A percentile compares a stretch with the other conserved stretches of the same genome.
These are phyloP conservation scores for Backusella psychrophila DNA, from an alignment of 192 early-diverging fungal genomes.

Conservation along the genomic window DNA sequence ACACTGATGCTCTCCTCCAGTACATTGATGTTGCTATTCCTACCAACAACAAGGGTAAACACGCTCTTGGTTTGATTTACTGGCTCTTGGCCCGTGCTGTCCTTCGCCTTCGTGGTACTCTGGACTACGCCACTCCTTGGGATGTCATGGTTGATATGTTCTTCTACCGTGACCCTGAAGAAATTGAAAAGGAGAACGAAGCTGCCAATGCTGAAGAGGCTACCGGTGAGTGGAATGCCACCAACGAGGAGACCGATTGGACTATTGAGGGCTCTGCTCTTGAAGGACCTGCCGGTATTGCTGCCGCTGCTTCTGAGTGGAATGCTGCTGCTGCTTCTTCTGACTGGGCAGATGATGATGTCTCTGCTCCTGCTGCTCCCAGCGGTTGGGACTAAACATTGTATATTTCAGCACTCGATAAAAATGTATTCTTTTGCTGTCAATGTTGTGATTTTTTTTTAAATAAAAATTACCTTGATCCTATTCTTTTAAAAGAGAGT, in stretches of 20 bases:
- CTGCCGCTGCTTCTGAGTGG: slow-evolving; percentile 32
- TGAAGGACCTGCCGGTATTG: slow-evolving; percentile 35
- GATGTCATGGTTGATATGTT: slow-evolving; percentile 99
- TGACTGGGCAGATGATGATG: slow-evolving; percentile 30
- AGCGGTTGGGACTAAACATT: slow-evolving; percentile 21
- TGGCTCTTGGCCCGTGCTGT: slow-evolving; percentile 98
- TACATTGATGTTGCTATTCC: slow-evolving; percentile 98
- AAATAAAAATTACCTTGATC: background rate
- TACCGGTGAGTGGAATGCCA: slow-evolving; percentile 37
- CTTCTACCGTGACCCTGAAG: slow-evolving; percentile 99
- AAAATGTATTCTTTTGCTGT: background rate
- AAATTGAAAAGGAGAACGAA: slow-evolving; percentile 91
- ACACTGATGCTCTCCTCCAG: slow-evolving; percentile 93
- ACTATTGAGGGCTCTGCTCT: slow-evolving; percentile 56
- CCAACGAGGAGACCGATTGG: slow-evolving; percentile 52
- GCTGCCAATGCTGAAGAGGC: slow-evolving; percentile 32
- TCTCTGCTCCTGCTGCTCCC: slow-evolving; percentile 10
- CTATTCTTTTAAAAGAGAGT: background rate
- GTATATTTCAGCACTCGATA: background rate
- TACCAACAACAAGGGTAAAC: slow-evolving; percentile 99
- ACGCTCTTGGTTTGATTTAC: slow-evolving; percentile 95
- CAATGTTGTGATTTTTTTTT: background rate
- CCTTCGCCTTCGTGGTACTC: slow-evolving; percentile 91
- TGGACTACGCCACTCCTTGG: slow-evolving; percentile 85
- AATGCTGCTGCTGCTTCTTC: slow-evolving; percentile 8